Evolutionary conservation across 805 yeast genomes (phyloP), one percentile per base, ranked within the genome.

Genomic region (Ogataea angusta): DNA sequence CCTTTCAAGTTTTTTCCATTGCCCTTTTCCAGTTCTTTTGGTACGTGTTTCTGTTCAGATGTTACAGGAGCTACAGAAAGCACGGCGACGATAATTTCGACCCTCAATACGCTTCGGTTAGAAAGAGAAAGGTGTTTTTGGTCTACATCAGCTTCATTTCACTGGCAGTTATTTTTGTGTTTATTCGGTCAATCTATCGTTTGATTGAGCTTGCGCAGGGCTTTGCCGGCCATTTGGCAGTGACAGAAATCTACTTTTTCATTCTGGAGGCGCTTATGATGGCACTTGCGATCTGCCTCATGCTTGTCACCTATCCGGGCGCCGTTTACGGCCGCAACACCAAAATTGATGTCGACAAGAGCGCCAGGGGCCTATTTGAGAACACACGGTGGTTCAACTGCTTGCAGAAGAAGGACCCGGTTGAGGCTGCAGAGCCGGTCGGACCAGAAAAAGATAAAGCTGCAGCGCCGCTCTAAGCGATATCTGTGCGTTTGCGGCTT

Each of bases 1-100:
- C 79, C 0, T 68, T 82, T 53, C 95, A 86, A 62, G 86, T 84
- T 3, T 60, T 72, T 4, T 70, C 84, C 9, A 80, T 86, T 81
- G 51, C 73, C 2, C 42, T 78, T 2, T 86, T 83, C 59, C 51
- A 78, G 19, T 29, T 62, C 10, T 57, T 82, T 9, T 70, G 72
- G 60, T 48, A 57, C 23, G 68, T 69, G 40, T 75, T 82, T 56
- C 49, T 70, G 27, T 62, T 59, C 55, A 59, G 63, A 26, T 60
- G 74, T 16, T 69, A 59, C 23, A 47, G 45, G 12, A 45, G 39
- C 10, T 40, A 42, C 15, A 46, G 43, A 19, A 42, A 44, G 16
- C 51, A 18, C 54, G 57, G 69, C 47, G 45, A 55, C 45, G 46
- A 40, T 38, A 45, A 57, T 47, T 74, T 68, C 48, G 54, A 64